Base-by-base conservation (phyloP, 1,284 basidiomycete genomes). In the Entoloma clypeatum region DNA sequence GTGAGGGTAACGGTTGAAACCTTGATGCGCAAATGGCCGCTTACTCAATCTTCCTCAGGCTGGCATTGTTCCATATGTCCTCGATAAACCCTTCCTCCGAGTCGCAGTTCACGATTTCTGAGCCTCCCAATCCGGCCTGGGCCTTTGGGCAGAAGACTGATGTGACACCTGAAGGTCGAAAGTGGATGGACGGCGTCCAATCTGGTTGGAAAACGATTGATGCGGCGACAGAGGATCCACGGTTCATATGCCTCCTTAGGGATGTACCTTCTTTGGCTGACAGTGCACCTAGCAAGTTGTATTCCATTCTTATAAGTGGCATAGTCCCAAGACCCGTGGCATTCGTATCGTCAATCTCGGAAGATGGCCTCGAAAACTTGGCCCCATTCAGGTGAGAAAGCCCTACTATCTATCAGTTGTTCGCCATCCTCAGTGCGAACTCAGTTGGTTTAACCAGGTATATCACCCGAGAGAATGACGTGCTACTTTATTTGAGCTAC, bases 291-390 rank as follows among this genome's bases (percentile, higher is more conserved):
- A 68, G 70, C 35, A 54, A 60, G 37, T 19, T 73, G 3, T 75
- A 78, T 51, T 56, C 62, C 32, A 54, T 83, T 43, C 63, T 83
- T 62, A 71, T 76, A 16, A 72, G 73, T n/a, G 78, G 76, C 3
- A 71, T 84, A 31, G 68, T 70, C 14, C 84, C 84, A 0, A 68
- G 85, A 30, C 84, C 84, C 2, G 71, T 87, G 39, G 84, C 77
- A 0, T 83, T 87, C 48, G 72, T 85, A 4, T 84, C 83, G 6
- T 75, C 75, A 6, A 47, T 81, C 25, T 68, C 70, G 1, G 60
- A 64, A 4, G 60, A 73, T 21, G 82, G 82, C 0, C 51, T 65
- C 1, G 61, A 70, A 45, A 87, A 87, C 50, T 64, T 86, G 16
- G 74, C 79, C 18, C 77, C 77, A 0, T 79, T 77, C 48, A 77